phyloP scores from a whole-genome alignment of 176 grass and related monocot genomes.

The Typha latifolia region DNA sequence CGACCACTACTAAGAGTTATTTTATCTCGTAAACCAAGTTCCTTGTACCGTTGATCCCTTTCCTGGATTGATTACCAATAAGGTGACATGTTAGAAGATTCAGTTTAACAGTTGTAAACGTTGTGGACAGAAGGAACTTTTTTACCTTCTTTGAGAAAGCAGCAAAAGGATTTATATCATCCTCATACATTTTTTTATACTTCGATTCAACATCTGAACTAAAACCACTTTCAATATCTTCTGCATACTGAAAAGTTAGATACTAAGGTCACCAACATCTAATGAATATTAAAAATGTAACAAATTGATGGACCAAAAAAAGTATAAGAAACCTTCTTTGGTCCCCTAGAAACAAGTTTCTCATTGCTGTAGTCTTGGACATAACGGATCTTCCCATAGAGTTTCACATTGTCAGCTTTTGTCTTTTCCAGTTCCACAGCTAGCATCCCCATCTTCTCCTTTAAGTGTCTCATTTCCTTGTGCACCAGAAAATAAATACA shows the following conservation, averaged over 20 bases:
- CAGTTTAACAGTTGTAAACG: neutral
- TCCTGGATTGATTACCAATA: slow-evolving; percentile 37
- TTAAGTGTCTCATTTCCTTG: slow-evolving; percentile 87
- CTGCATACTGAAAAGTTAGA: slow-evolving; percentile 53
- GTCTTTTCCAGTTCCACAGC: slow-evolving; percentile 91
- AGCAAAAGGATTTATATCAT: slow-evolving; percentile 99
- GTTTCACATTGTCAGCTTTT: slow-evolving; percentile 93
- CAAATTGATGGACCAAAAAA: slow-evolving; percentile 1
- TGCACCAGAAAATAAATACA: slow-evolving; percentile 14
- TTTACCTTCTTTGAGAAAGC: slow-evolving; percentile 96
- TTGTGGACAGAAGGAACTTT: slow-evolving; percentile 3
- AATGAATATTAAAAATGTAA: slow-evolving; percentile 4
- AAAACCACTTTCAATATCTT: slow-evolving; percentile 97
- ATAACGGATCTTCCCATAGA: slow-evolving; percentile 94
- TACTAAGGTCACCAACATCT: slow-evolving; percentile 24
- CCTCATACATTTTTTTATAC: slow-evolving; percentile 99
- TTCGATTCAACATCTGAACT: slow-evolving; percentile 94
- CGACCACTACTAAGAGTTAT: slow-evolving; percentile 98
- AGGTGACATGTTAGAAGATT: neutral
- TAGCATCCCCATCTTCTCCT: slow-evolving; percentile 85
- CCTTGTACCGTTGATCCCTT: slow-evolving; percentile 99
- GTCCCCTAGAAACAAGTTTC: slow-evolving; percentile 95
- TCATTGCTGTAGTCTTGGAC: slow-evolving; percentile 96
- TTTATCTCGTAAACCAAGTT: slow-evolving; percentile 98
- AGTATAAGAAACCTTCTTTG: slow-evolving; percentile 66